A percentile compares a stretch with the other conserved stretches of the same genome.
phyloP scores from a whole-genome alignment of 2,329 filamentous ascomycete species.

The Cytospora leucostoma region DNA sequence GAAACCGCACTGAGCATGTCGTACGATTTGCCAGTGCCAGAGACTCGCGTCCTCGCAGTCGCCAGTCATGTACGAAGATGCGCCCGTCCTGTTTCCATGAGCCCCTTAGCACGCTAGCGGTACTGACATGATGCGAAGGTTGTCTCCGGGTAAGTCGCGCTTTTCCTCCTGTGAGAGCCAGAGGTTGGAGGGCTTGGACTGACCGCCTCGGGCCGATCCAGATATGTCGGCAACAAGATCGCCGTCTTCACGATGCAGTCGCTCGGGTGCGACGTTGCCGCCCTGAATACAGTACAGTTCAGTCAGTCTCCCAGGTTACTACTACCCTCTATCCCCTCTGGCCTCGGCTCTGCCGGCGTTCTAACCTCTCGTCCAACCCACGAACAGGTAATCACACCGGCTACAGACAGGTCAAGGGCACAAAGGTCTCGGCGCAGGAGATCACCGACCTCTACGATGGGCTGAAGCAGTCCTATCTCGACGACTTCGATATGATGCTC shows the following conservation, averaged over 20 bases:
- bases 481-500: slow-evolving; percentile 90
- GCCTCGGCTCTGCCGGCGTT: not conserved
- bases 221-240: slow-evolving; percentile 98
- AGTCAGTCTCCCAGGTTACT: slow-evolving; percentile 72
- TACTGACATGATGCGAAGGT: slow-evolving; percentile 39
- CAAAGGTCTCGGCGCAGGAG: slow-evolving; percentile 76
- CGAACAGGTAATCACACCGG: slow-evolving; percentile 86
- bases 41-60: slow-evolving; percentile 76
- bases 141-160: slow-evolving; percentile 44
- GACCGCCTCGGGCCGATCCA: slow-evolving; percentile 41
- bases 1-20: slow-evolving; percentile 36
- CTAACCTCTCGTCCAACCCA: slow-evolving; percentile 15
- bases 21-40: slow-evolving; percentile 49
- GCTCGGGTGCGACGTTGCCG: slow-evolving; percentile 88
- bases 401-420: slow-evolving; percentile 86
- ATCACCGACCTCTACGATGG: slow-evolving; percentile 84
- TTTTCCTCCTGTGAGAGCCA: not conserved
- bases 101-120: slow-evolving; percentile 29
- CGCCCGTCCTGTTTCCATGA: slow-evolving; percentile 25
- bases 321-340: not conserved
- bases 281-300: slow-evolving; percentile 96
- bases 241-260: slow-evolving; percentile 93
- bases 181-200: not conserved
- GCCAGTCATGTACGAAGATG: slow-evolving; percentile 82
- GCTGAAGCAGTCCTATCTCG: slow-evolving; percentile 78